Evolutionary conservation across 805 yeast genomes (phyloP), one percentile per base, ranked within the genome.

Genomic region (Wickerhamiella allomyrinae): DNA sequence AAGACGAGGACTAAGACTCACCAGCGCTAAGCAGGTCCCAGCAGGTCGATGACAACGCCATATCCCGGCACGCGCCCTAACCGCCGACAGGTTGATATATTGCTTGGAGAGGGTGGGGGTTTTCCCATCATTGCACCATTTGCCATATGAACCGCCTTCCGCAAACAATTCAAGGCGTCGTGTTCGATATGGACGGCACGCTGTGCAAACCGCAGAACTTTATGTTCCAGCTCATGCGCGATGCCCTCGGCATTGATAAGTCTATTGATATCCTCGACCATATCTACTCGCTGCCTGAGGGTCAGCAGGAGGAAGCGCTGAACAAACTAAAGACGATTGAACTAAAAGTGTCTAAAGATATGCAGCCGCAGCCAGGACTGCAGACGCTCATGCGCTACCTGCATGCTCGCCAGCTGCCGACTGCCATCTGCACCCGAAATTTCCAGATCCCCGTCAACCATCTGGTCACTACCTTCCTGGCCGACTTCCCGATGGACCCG

Each of bases 101-200:
- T n/a, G n/a, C n/a, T n/a, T n/a, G n/a, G n/a, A n/a, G n/a, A n/a
- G n/a, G n/a, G n/a, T n/a, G n/a, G n/a, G n/a, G n/a, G n/a, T n/a
- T n/a, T n/a, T n/a, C n/a, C n/a, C n/a, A n/a, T n/a, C n/a, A n/a
- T n/a, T n/a, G n/a, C n/a, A n/a, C n/a, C n/a, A n/a, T n/a, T n/a
- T n/a, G n/a, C n/a, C n/a, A n/a, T n/a, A 27, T 27, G 31, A 27
- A 27, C 31, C 3, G 31, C 4, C 31, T 27, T 13, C 31, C 31
- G 17, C 31, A 27, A n/a, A 27, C 31, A n/a, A 55, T 75, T 34
- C 64, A 61, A 35, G 83, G 83, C 0, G 55, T 80, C 6, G 65
- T 80, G 1, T 80, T 80, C 54, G 89, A 80, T 52, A 79, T 80
- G 89, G 89, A 80, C 55, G 87, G 87, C 5, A 80, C 89, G 0